Evolutionary conservation across 257 asterid genomes (phyloP).

Genomic region (Scutellaria galericulata): DNA sequence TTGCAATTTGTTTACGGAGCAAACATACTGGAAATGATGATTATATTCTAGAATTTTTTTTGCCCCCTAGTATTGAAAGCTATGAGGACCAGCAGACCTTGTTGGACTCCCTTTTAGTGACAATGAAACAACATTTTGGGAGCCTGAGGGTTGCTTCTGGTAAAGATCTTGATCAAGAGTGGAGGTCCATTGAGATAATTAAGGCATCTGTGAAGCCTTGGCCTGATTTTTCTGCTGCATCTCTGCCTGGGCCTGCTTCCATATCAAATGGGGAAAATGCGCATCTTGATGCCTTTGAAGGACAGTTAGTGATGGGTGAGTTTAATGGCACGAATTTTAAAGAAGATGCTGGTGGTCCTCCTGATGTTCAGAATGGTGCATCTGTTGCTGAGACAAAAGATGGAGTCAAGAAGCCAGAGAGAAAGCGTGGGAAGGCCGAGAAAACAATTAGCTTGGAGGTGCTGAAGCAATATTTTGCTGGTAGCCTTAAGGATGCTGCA

Average conservation of each 20-base stretch:
- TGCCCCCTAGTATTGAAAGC: conserved; percentile 56
- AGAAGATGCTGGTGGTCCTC: conserved; percentile 42
- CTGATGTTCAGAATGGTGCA: conserved; percentile 47
- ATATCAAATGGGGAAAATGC: conserved; percentile 43
- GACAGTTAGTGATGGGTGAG: conserved; percentile 35
- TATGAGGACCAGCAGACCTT: conserved; percentile 56
- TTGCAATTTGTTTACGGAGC: conserved; percentile 81
- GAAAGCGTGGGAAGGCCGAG: conserved; percentile 91
- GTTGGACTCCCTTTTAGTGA: conserved; percentile 70
- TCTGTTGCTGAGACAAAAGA: conserved; percentile 49
- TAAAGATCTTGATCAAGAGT: conserved; percentile 64
- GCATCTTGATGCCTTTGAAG: conserved; percentile 44
- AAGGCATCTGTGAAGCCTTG: conserved; percentile 52
- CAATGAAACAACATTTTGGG: conserved; percentile 76
- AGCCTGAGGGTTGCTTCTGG: conserved; percentile 91
- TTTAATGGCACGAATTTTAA: conserved; percentile 43
- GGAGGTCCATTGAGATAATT: conserved; percentile 74
- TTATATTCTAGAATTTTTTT: conserved; percentile 75
- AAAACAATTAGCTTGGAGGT: conserved; percentile 88
- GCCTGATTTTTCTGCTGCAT: conserved; percentile 46
- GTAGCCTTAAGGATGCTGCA: conserved; percentile 95
- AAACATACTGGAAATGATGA: conserved; percentile 82
- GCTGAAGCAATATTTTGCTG: conserved; percentile 85
- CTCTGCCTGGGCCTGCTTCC: conserved; percentile 48
- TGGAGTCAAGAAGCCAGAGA: conserved; percentile 66